Evolutionary conservation across 75 land plant species (phyloP).

Genomic region (Picea sitchensis): DNA sequence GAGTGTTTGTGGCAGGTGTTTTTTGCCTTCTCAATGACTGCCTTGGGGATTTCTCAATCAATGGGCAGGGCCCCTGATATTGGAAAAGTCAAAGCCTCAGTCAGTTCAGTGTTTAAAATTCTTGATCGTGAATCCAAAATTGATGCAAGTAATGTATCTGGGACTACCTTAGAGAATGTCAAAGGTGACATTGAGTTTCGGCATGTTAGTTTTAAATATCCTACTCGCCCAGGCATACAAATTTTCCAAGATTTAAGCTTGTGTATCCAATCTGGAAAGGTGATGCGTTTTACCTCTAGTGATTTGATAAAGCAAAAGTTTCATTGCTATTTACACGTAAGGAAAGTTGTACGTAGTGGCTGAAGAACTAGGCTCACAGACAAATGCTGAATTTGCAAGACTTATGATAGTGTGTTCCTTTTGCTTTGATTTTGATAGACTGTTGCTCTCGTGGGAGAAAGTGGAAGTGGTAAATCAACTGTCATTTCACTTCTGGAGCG

Average conservation of each 20-base stretch:
- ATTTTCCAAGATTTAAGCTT: slow-evolving; percentile 31
- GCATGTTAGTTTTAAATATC: slow-evolving; percentile 39
- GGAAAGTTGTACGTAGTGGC: slow-evolving; percentile 15
- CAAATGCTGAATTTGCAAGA: neutral
- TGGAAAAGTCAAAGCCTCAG: slow-evolving; percentile 29
- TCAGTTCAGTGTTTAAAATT: slow-evolving; percentile 33
- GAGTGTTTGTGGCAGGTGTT: neutral
- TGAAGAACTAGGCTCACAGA: slow-evolving; percentile 7
- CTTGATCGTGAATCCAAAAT: slow-evolving; percentile 42
- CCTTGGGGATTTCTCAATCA: slow-evolving; percentile 36
- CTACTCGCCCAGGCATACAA: slow-evolving; percentile 32
- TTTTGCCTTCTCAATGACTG: slow-evolving; percentile 31
- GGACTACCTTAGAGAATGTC: slow-evolving; percentile 10
- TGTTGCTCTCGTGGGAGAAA: slow-evolving; percentile 72
- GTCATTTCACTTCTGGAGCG: slow-evolving; percentile 59
- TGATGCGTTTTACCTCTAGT: neutral
- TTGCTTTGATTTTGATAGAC: slow-evolving; percentile 41
- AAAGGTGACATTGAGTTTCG: slow-evolving; percentile 32
- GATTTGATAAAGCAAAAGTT: slow-evolving; percentile 7
- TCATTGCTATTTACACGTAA: slow-evolving; percentile 7
- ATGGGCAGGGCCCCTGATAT: slow-evolving; percentile 32
- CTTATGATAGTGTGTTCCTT: slow-evolving; percentile 17
- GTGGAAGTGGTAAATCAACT: slow-evolving; percentile 81
- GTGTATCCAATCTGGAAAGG: slow-evolving; percentile 33
- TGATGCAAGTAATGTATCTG: slow-evolving; percentile 21